phyloP scores from a whole-genome alignment of 1,284 basidiomycete species.

The Leccinum subfulvum region DNA sequence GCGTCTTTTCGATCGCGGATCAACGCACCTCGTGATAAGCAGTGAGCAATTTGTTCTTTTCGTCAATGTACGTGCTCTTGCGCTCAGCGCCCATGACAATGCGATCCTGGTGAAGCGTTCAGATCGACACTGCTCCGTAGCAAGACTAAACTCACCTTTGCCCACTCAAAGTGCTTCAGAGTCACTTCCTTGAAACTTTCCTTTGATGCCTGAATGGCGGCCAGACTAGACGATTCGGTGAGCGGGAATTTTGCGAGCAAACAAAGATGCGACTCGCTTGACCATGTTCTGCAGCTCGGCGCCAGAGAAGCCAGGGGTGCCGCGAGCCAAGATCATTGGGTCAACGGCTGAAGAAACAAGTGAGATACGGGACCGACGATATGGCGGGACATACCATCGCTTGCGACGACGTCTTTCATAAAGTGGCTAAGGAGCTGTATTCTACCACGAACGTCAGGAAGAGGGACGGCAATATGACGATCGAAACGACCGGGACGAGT shows the following conservation, averaged over 20 bases:
- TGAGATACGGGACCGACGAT: constrained; percentile 3
- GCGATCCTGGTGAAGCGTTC: constrained; percentile 58
- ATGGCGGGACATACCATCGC: constrained; percentile 45
- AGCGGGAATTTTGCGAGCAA: not conserved
- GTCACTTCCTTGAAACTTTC: constrained; percentile 72
- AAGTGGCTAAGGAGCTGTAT: constrained; percentile 89
- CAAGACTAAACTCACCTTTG: constrained; percentile 56
- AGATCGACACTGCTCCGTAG: not conserved
- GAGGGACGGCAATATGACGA: constrained; percentile 83
- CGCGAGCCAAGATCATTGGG: constrained; percentile 81
- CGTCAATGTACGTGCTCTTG: constrained; percentile 83
- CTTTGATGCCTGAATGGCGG: constrained; percentile 89
- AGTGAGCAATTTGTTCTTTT: constrained; percentile 81
- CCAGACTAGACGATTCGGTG: constrained; percentile 51
- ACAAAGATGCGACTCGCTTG: constrained; percentile 58
- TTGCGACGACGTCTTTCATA: constrained; percentile 75
- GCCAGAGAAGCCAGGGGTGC: constrained; percentile 88
- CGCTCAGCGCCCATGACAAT: constrained; percentile 95
- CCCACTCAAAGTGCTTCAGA: constrained; percentile 93
- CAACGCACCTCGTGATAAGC: constrained; percentile 85
- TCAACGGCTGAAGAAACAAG: constrained; percentile 60
- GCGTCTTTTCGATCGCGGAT: constrained; percentile 5
- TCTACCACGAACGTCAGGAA: constrained; percentile 86
- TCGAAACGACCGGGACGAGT: constrained; percentile 94
- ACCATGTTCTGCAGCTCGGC: constrained; percentile 94